A percentile compares a stretch with the other conserved stretches of the same genome.
Conservation (phyloP, 108 stramenopile genomes). For the Conticribra guillardii region DNA sequence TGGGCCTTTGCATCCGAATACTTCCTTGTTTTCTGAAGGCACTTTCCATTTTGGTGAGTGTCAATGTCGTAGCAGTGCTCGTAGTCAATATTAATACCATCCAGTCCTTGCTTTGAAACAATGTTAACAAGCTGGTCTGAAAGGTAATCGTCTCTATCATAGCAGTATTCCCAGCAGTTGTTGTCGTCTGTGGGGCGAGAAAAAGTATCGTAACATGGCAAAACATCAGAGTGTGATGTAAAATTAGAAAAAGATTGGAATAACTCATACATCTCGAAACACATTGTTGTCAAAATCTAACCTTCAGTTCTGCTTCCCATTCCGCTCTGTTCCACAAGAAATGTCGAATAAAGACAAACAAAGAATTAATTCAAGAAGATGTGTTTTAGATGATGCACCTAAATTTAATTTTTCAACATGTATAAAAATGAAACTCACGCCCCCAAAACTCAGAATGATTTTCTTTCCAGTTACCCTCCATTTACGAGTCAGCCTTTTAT, state of each 20-base stretch:
- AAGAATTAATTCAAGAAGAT: too few relatives aligned
- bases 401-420: too few relatives aligned
- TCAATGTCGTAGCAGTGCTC: slow-evolving; percentile 64
- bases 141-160: slow-evolving; percentile 54
- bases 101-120: slow-evolving; percentile 48
- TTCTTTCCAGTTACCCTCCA: not conserved
- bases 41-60: slow-evolving; percentile 25
- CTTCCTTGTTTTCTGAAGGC: slow-evolving; percentile 16
- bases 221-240: too few relatives aligned
- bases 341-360: too few relatives aligned
- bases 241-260: too few relatives aligned
- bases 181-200: slow-evolving; percentile 15
- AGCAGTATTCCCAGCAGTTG: slow-evolving; percentile 81
- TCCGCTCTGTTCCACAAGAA: too few relatives aligned
- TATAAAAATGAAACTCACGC: too few relatives aligned
- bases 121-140: slow-evolving; percentile 51
- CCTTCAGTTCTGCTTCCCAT: not conserved
- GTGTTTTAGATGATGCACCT: too few relatives aligned
- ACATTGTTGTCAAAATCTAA: not conserved
- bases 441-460: slow-evolving; percentile 52
- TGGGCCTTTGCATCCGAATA: slow-evolving; percentile 42
- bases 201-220: too few relatives aligned
- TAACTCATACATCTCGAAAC: too few relatives aligned
- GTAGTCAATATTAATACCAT: slow-evolving; percentile 74
- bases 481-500: slow-evolving; percentile 20